phyloP scores from a whole-genome alignment of 805 yeast genomes.

The Debaryomyces hansenii region DNA sequence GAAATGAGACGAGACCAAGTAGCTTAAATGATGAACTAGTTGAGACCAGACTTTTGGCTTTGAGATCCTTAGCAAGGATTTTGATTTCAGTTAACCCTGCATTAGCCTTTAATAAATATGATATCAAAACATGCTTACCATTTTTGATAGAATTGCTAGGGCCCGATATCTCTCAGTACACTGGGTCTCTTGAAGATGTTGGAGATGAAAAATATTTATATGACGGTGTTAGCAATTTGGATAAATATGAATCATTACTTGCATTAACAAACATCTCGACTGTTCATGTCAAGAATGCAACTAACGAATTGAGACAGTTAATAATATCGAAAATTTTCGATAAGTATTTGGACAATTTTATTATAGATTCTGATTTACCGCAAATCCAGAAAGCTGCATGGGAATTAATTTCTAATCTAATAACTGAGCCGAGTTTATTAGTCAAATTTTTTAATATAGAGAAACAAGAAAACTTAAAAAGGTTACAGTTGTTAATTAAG shows the following conservation, averaged over 20 bases:
- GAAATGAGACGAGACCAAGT: slow-evolving; percentile 20
- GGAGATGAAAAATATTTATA: slow-evolving; percentile 17
- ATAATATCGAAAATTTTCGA: slow-evolving; percentile 47
- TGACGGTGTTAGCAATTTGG: slow-evolving; percentile 36
- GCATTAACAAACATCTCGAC: slow-evolving; percentile 72
- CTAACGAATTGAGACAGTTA: slow-evolving; percentile 37
- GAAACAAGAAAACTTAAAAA: slow-evolving; percentile 22
- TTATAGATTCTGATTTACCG: slow-evolving; percentile 34
- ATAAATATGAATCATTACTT: slow-evolving; percentile 54
- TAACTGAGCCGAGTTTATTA: slow-evolving; percentile 39
- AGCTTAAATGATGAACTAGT: slow-evolving; percentile 11
- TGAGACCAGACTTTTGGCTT: slow-evolving; percentile 29
- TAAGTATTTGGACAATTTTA: slow-evolving; percentile 43
- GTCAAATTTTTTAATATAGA: slow-evolving; percentile 62
- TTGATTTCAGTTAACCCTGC: slow-evolving; percentile 45
- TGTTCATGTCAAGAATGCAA: slow-evolving; percentile 22
- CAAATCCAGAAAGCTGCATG: slow-evolving; percentile 58
- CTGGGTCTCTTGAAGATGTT: slow-evolving; percentile 6
- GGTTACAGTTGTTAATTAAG: slow-evolving; percentile 31
- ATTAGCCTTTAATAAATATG: slow-evolving; percentile 39
- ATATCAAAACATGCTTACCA: slow-evolving; percentile 43
- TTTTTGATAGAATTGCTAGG: slow-evolving; percentile 50
- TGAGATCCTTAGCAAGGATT: slow-evolving; percentile 45
- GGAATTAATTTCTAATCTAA: slow-evolving; percentile 64
- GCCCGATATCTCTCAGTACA: slow-evolving; percentile 24